These are phyloP conservation scores for Suillus discolor DNA, from an alignment of 768 basidiomycete genomes.

Conservation along the genomic window DNA sequence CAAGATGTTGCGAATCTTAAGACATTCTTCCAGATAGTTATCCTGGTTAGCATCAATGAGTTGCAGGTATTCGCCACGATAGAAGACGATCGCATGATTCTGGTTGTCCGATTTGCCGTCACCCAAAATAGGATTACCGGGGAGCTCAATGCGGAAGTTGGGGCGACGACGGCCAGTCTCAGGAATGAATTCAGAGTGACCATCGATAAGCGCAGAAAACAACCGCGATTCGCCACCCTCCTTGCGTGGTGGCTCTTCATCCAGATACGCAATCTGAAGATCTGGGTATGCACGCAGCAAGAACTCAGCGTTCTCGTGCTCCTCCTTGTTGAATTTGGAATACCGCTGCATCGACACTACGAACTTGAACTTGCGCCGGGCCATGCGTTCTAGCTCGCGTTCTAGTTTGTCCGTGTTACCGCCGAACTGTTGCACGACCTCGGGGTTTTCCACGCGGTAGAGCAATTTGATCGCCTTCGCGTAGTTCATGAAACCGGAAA, in stretches of 20 bases:
- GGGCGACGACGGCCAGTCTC: conserved; percentile 88
- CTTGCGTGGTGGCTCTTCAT: conserved; percentile 92
- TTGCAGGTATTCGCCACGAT: conserved; percentile 98
- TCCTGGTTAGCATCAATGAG: conserved; percentile 99
- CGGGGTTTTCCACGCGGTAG: conserved; percentile 99
- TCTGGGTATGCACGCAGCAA: conserved; percentile 97
- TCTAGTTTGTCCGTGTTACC: conserved; percentile 98
- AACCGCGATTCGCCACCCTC: conserved; percentile 95
- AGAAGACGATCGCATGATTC: conserved; percentile 99
- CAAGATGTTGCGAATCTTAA: conserved; percentile 98
- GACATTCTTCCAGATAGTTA: conserved; percentile 98
- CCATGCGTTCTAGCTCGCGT: conserved; percentile 96
- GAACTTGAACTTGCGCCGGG: conserved; percentile 98
- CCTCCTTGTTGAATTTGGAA: conserved; percentile 99
- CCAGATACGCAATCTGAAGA: conserved; percentile 96
- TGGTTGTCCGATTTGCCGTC: conserved; percentile 99
- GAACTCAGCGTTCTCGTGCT: conserved; percentile 99
- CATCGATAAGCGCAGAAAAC: conserved; percentile 96
- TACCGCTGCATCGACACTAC: conserved; percentile 99
- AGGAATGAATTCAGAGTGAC: conserved; percentile 93
- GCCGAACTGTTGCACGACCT: conserved; percentile 96
- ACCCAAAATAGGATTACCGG: conserved; percentile 98
- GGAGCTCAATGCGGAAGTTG: conserved; percentile 98
- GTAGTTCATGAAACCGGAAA: conserved; percentile 99
- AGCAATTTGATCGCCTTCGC: conserved; percentile 98